Conservation (phyloP, 192 early-diverging fungal species). For the Backusella morwellensis region DNA sequence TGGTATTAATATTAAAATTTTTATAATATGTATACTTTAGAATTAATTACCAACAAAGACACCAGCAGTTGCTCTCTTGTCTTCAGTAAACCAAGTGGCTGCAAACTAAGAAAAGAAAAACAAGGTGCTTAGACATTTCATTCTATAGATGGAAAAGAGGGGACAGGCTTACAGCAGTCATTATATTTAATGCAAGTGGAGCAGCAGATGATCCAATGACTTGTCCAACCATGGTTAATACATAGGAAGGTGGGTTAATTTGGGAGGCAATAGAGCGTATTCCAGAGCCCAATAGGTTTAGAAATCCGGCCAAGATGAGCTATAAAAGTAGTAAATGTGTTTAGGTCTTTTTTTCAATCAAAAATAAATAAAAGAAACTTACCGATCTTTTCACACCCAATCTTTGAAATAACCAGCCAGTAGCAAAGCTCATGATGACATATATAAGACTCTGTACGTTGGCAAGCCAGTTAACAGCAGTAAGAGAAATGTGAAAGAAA, state of each 20-base stretch:
- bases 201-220: conserved; percentile 26
- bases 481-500: conserved; percentile 25
- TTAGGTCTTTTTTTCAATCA: neutral
- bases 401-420: conserved; percentile 35
- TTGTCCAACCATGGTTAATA: conserved; percentile 31
- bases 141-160: neutral
- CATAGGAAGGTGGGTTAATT: conserved; percentile 22
- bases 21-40: neutral
- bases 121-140: neutral
- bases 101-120: conserved; percentile 26
- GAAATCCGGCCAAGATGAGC: conserved; percentile 27
- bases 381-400: conserved; percentile 34
- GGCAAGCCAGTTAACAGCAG: conserved; percentile 36
- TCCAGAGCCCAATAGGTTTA: conserved; percentile 22
- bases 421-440: conserved; percentile 33
- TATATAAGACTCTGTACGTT: conserved; percentile 37
- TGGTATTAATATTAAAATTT: neutral
- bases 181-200: conserved; percentile 35
- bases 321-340: neutral
- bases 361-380: neutral
- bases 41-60: conserved; percentile 31
- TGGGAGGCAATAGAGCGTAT: conserved; percentile 27
- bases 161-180: conserved; percentile 23
- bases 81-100: conserved; percentile 35
- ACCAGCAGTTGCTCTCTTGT: conserved; percentile 32